These are phyloP conservation scores for Penicillium desertorum DNA, from an alignment of 495 filamentous ascomycete genomes.

Conservation along the genomic window DNA sequence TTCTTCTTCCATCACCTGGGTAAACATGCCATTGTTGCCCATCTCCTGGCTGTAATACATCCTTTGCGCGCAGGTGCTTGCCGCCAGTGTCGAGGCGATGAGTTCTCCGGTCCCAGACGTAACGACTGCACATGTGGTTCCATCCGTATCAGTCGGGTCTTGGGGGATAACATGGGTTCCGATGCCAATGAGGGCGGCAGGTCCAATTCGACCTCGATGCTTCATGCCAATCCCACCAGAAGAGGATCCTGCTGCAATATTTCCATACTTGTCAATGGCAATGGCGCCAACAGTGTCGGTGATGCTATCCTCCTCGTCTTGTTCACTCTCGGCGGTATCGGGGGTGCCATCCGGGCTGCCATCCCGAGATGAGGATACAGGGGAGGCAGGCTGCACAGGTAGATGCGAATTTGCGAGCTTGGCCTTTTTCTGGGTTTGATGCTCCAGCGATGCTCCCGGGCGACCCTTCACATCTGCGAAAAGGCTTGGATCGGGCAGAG, in stretches of 20 bases:
- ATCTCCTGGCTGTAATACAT: conserved; percentile 66
- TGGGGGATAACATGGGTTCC: conserved; percentile 82
- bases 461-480: not conserved
- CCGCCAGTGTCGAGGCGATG: conserved; percentile 88
- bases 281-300: conserved; percentile 96
- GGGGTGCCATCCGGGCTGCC: not conserved
- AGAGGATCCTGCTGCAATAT: conserved; percentile 94
- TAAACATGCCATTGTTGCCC: conserved; percentile 57
- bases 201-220: conserved; percentile 83
- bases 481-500: no score
- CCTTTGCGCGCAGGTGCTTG: conserved; percentile 71
- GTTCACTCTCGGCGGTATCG: not conserved
- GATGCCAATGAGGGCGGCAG: conserved; percentile 87
- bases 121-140: conserved; percentile 68
- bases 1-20: conserved; percentile 65
- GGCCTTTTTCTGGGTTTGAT: not conserved
- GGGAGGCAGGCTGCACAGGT: conserved; percentile 2
- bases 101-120: conserved; percentile 96
- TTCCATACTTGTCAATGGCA: conserved; percentile 78
- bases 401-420: not conserved
- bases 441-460: not conserved
- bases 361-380: not conserved
- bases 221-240: conserved; percentile 99
- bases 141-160: conserved; percentile 58
- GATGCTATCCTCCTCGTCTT: conserved; percentile 49